Percentiles rank a stretch among this genome's conserved stretches.
Conservation (phyloP, 352 stramenopile genomes). For the Thraustochytrium sp. region DNA sequence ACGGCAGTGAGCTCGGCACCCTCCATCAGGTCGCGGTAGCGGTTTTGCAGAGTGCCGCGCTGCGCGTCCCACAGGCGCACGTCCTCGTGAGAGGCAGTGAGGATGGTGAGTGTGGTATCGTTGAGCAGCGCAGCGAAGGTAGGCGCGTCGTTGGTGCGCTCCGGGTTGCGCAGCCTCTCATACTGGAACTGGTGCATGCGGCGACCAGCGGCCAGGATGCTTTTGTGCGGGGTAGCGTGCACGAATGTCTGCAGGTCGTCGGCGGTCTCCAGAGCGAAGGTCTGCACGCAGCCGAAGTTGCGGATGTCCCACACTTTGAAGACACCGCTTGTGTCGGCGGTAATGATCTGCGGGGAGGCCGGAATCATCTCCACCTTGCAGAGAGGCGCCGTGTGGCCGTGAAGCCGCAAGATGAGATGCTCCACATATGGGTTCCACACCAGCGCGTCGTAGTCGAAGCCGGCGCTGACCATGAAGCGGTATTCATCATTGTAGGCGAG, state of each 20-base stretch:
- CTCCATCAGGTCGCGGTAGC: constrained; percentile 66
- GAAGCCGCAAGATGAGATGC: constrained; percentile 71
- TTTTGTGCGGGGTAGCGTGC: constrained; percentile 63
- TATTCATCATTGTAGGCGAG: constrained; percentile 75
- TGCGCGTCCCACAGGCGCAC: constrained; percentile 78
- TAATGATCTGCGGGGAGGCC: constrained; percentile 74
- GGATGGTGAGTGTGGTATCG: constrained; percentile 71
- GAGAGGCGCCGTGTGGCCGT: constrained; percentile 73
- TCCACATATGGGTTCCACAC: constrained; percentile 82
- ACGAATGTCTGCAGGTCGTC: constrained; percentile 66
- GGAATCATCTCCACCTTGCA: constrained; percentile 75
- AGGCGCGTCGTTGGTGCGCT: constrained; percentile 72
- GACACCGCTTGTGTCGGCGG: constrained; percentile 67
- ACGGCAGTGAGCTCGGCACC: constrained; percentile 64
- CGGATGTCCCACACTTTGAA: constrained; percentile 81
- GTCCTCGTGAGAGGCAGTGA: constrained; percentile 66
- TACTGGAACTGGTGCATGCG: constrained; percentile 75
- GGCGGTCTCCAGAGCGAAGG: constrained; percentile 56
- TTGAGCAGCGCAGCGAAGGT: constrained; percentile 75
- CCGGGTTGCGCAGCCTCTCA: constrained; percentile 71
- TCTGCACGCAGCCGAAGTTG: constrained; percentile 79
- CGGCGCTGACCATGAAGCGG: constrained; percentile 70
- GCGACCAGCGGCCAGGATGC: constrained; percentile 67
- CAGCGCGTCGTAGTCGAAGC: constrained; percentile 76
- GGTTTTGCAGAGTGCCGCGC: constrained; percentile 67